Evolutionary conservation across 2,329 filamentous ascomycete genomes (phyloP).

Genomic region (Penicillium sp.): DNA sequence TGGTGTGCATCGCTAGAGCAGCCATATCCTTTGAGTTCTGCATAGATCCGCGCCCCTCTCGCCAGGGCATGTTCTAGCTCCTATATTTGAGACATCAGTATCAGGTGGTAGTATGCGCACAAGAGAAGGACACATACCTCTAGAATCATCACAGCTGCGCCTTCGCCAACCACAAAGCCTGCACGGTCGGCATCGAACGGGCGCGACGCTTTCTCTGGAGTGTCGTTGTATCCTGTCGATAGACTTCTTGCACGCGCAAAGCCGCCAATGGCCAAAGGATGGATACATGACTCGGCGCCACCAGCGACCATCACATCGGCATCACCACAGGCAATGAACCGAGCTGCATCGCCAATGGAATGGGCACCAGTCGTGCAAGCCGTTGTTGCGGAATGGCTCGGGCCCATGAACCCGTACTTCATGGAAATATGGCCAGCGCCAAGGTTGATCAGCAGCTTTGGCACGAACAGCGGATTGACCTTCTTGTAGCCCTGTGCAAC

Average conservation of each 20-base stretch:
- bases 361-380: constrained; percentile 96
- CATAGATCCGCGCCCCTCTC: constrained; percentile 79
- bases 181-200: constrained; percentile 79
- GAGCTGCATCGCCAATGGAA: constrained; percentile 88
- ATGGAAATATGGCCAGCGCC: constrained; percentile 94
- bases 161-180: constrained; percentile 92
- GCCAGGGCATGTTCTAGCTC: constrained; percentile 83
- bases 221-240: constrained; percentile 74
- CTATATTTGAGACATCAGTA: constrained; percentile 32
- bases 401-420: constrained; percentile 82
- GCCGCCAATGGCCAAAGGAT: constrained; percentile 87
- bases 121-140: constrained; percentile 54
- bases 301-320: constrained; percentile 96
- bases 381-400: constrained; percentile 89
- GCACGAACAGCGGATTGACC: constrained; percentile 90
- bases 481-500: constrained; percentile 76
- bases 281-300: constrained; percentile 91
- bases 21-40: constrained; percentile 85
- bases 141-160: constrained; percentile 80
- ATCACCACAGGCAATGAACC: constrained; percentile 87
- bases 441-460: constrained; percentile 88
- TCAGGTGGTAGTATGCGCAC: neutral
- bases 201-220: constrained; percentile 69
- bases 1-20: constrained; percentile 88
- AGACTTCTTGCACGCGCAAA: constrained; percentile 87